A percentile compares a stretch with the other conserved stretches of the same genome.
Evolutionary conservation across 768 basidiomycete species (phyloP).

Genomic region (Tulasnella sp.): DNA sequence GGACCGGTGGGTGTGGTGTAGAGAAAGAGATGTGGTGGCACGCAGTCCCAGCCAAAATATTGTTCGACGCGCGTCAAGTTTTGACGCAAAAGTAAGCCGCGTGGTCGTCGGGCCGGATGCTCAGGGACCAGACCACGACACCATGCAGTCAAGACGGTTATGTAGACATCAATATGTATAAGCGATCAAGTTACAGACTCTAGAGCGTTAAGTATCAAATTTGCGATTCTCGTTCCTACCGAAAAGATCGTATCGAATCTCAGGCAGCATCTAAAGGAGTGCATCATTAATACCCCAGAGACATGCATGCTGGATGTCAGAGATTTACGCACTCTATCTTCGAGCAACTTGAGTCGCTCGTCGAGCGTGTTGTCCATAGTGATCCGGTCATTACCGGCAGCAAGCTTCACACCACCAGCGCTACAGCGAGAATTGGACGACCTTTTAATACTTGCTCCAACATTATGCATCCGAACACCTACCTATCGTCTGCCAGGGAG

Average conservation of each 20-base stretch:
- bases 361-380: constrained; percentile 91
- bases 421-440: constrained; percentile 28
- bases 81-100: background rate
- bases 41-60: constrained; percentile 1
- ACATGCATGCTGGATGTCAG: background rate
- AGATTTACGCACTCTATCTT: constrained; percentile 64
- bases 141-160: background rate
- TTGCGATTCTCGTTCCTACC: constrained; percentile 86
- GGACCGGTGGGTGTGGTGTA: background rate
- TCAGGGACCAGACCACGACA: background rate
- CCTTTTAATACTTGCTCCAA: background rate
- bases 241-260: constrained; percentile 81
- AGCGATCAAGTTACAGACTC: background rate
- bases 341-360: constrained; percentile 76
- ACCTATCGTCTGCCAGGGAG: constrained; percentile 58
- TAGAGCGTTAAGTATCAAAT: constrained; percentile 44
- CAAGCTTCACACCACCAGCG: constrained; percentile 75
- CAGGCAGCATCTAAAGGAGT: constrained; percentile 77
- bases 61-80: background rate
- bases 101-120: background rate
- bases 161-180: background rate
- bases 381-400: constrained; percentile 63
- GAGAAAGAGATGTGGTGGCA: background rate
- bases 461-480: constrained; percentile 20
- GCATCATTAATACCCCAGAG: background rate